Evolutionary conservation across 805 yeast species (phyloP).

Genomic region (Gaillardinia entomophila): DNA sequence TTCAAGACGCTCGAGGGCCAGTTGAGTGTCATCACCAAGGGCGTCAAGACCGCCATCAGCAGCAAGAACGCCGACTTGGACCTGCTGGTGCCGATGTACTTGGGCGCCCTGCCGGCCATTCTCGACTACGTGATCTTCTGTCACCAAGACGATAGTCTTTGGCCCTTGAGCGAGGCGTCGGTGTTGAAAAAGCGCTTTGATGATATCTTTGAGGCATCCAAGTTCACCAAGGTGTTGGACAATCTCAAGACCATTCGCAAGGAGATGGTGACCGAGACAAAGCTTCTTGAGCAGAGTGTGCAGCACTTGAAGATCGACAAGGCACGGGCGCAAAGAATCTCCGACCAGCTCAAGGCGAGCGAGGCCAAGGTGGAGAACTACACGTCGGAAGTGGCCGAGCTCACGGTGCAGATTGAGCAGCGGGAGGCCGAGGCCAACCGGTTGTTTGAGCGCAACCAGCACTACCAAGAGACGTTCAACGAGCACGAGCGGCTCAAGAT

Average conservation of each 20-base stretch:
- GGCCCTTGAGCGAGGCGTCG: constrained; percentile 95
- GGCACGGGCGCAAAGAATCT: constrained; percentile 60
- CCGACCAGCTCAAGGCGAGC: constrained; percentile 41
- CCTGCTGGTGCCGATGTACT: constrained; percentile 66
- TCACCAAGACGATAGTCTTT: constrained; percentile 93
- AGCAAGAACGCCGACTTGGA: constrained; percentile 84
- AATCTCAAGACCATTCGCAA: constrained; percentile 69
- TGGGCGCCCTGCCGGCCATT: constrained; percentile 86
- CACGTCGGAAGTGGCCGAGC: constrained; percentile 39
- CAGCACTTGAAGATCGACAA: constrained; percentile 70
- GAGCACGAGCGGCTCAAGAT: constrained; percentile 53
- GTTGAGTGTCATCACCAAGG: constrained; percentile 57
- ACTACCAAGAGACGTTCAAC: constrained; percentile 67
- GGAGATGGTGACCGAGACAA: constrained; percentile 70
- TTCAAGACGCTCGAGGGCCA: constrained; percentile 93
- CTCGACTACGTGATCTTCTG: constrained; percentile 92
- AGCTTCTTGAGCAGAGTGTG: constrained; percentile 71
- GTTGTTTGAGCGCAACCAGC: constrained; percentile 72
- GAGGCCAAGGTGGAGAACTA: constrained; percentile 39
- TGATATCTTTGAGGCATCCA: constrained; percentile 93
- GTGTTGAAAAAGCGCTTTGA: constrained; percentile 86
- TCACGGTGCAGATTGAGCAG: constrained; percentile 45
- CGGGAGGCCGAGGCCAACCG: constrained; percentile 55
- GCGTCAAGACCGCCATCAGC: constrained; percentile 68
- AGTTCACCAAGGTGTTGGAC: constrained; percentile 86